phyloP scores from a whole-genome alignment of 2,329 filamentous ascomycete species.

The Macrophomina phaseolina region DNA sequence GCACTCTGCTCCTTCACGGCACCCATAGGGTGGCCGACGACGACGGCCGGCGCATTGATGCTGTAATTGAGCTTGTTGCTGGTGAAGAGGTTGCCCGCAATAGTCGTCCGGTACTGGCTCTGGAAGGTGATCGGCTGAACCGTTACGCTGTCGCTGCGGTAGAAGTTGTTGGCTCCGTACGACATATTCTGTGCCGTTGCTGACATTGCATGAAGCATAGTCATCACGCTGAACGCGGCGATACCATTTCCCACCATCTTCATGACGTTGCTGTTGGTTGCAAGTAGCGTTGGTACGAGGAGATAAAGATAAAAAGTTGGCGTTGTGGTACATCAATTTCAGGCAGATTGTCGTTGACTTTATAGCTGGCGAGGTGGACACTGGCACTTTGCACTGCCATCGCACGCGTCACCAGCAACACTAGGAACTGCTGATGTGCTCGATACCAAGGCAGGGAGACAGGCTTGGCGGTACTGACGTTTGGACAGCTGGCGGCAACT shows the following conservation, averaged over 20 bases:
- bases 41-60: slow-evolving; percentile 30
- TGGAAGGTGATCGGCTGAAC: slow-evolving; percentile 29
- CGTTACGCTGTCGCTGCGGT: slow-evolving; percentile 29
- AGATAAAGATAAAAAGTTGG: not conserved
- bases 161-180: slow-evolving; percentile 32
- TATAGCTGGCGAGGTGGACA: not conserved
- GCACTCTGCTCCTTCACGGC: slow-evolving; percentile 42
- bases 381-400: not conserved
- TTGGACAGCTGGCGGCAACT: too few species aligned
- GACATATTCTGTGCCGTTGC: slow-evolving; percentile 29
- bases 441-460: not conserved
- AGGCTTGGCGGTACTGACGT: not conserved
- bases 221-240: not conserved
- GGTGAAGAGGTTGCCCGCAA: slow-evolving; percentile 30
- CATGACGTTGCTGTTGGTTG: not conserved
- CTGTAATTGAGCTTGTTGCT: slow-evolving; percentile 26
- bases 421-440: not conserved
- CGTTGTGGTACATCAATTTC: not conserved
- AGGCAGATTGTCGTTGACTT: not conserved
- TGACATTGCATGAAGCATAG: not conserved
- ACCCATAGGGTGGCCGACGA: slow-evolving; percentile 39
- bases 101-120: slow-evolving; percentile 28
- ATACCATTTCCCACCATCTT: not conserved
- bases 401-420: not conserved
- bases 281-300: not conserved